Evolutionary conservation across 2,329 filamentous ascomycete genomes (phyloP).

Genomic region (Scolecobasidium constrictum): DNA sequence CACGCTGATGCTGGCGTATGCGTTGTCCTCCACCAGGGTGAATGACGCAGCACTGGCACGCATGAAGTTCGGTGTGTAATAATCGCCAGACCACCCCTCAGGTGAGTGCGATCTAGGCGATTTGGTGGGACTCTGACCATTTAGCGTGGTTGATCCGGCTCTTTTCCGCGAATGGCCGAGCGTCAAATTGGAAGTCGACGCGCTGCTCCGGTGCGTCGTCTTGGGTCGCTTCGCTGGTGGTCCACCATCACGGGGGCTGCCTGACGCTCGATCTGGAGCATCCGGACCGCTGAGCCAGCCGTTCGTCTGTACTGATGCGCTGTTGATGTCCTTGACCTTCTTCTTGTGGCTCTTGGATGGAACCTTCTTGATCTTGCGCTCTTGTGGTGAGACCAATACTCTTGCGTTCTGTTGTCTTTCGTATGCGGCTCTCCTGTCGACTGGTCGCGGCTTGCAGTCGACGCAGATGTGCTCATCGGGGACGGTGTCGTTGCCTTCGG

Average conservation of each 20-base stretch:
- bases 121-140: slow-evolving; percentile 64
- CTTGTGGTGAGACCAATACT: slow-evolving; percentile 43
- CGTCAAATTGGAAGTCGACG: slow-evolving; percentile 59
- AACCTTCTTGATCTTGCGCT: slow-evolving; percentile 65
- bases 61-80: slow-evolving; percentile 66
- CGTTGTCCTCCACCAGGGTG: slow-evolving; percentile 55
- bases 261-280: slow-evolving; percentile 45
- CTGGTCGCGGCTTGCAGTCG: slow-evolving; percentile 68
- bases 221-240: slow-evolving; percentile 70
- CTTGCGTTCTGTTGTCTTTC: slow-evolving; percentile 58
- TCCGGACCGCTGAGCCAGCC: slow-evolving; percentile 42
- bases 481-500: slow-evolving; percentile 48
- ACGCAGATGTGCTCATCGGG: slow-evolving; percentile 74
- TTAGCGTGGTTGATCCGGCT: slow-evolving; percentile 46
- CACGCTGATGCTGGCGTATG: slow-evolving; percentile 64
- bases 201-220: slow-evolving; percentile 61
- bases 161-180: slow-evolving; percentile 54
- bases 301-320: slow-evolving; percentile 51
- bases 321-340: slow-evolving; percentile 58
- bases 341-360: slow-evolving; percentile 79
- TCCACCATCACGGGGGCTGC: slow-evolving; percentile 40
- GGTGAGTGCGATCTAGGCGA: slow-evolving; percentile 52
- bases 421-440: slow-evolving; percentile 65
- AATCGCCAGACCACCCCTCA: slow-evolving; percentile 52
- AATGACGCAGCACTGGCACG: slow-evolving; percentile 57